A percentile compares a stretch with the other conserved stretches of the same genome.
phyloP scores from a whole-genome alignment of 2,329 filamentous ascomycete species.

The Claviceps maximensis region DNA sequence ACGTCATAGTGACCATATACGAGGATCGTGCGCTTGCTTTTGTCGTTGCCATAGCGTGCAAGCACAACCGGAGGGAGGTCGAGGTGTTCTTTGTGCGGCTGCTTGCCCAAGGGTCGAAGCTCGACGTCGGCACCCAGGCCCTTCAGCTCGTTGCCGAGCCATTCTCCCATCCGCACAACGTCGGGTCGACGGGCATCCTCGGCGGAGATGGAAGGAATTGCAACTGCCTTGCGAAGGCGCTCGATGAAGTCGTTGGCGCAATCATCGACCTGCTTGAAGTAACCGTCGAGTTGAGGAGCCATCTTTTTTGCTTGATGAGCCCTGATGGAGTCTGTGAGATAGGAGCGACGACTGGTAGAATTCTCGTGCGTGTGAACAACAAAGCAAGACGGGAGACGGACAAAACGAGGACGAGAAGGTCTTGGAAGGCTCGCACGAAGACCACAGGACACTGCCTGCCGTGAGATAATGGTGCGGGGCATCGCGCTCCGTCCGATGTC shows the following conservation, averaged over 20 bases:
- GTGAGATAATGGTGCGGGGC: slow-evolving; percentile 33
- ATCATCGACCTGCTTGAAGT: slow-evolving; percentile 82
- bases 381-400: slow-evolving; percentile 10
- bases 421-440: slow-evolving; percentile 6
- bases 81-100: slow-evolving; percentile 80
- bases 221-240: slow-evolving; percentile 79
- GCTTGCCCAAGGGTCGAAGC: slow-evolving; percentile 75
- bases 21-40: slow-evolving; percentile 85
- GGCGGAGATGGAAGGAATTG: slow-evolving; percentile 90
- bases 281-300: slow-evolving; percentile 81
- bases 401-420: slow-evolving; percentile 14
- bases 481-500: slow-evolving; percentile 15
- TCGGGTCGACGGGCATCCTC: slow-evolving; percentile 80
- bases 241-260: slow-evolving; percentile 75
- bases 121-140: slow-evolving; percentile 76
- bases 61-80: slow-evolving; percentile 88
- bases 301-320: slow-evolving; percentile 58
- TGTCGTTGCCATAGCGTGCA: slow-evolving; percentile 82
- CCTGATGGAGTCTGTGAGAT: slow-evolving; percentile 40
- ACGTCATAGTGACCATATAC: slow-evolving; percentile 99
- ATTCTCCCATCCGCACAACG: slow-evolving; percentile 94
- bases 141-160: slow-evolving; percentile 71
- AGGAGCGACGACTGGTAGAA: slow-evolving; percentile 21
- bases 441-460: slow-evolving; percentile 15
- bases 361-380: slow-evolving; percentile 4